Conservation (phyloP, 2,329 filamentous ascomycete species). For the Pseudocercospora eumusae region DNA sequence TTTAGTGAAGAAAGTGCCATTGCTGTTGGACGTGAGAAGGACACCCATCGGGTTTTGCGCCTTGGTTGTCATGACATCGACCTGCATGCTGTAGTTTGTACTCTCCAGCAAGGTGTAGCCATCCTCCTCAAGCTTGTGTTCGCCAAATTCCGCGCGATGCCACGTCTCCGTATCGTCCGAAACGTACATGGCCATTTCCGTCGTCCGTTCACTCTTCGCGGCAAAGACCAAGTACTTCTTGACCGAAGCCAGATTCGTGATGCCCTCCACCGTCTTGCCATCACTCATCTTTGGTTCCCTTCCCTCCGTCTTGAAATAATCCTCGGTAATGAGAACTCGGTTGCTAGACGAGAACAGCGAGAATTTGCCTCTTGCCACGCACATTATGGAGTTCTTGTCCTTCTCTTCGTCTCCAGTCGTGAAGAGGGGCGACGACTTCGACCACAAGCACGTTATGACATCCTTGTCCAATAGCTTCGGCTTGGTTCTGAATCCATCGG, state of each 20-base stretch:
- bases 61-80: slow-evolving; percentile 77
- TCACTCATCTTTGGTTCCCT: slow-evolving; percentile 75
- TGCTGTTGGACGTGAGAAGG: slow-evolving; percentile 93
- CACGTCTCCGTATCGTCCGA: slow-evolving; percentile 80
- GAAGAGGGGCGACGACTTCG: slow-evolving; percentile 74
- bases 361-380: slow-evolving; percentile 73
- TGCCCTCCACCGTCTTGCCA: slow-evolving; percentile 72
- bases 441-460: slow-evolving; percentile 82
- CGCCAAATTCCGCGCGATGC: slow-evolving; percentile 88
- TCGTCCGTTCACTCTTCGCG: slow-evolving; percentile 73
- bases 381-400: slow-evolving; percentile 73
- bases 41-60: slow-evolving; percentile 68
- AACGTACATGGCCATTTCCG: slow-evolving; percentile 89
- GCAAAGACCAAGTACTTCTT: slow-evolving; percentile 87
- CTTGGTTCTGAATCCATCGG: slow-evolving; percentile 74
- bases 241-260: slow-evolving; percentile 78
- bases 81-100: slow-evolving; percentile 96
- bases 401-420: slow-evolving; percentile 65
- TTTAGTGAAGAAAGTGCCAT: slow-evolving; percentile 91
- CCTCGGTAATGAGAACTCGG: slow-evolving; percentile 76
- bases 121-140: slow-evolving; percentile 79
- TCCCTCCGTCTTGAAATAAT: slow-evolving; percentile 69
- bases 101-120: slow-evolving; percentile 94
- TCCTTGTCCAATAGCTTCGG: slow-evolving; percentile 66
- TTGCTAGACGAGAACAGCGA: slow-evolving; percentile 73